Evolutionary conservation across 2,329 filamentous ascomycete species (phyloP), one percentile per base, ranked within the genome.

Genomic region (Fusarium nelsonii): DNA sequence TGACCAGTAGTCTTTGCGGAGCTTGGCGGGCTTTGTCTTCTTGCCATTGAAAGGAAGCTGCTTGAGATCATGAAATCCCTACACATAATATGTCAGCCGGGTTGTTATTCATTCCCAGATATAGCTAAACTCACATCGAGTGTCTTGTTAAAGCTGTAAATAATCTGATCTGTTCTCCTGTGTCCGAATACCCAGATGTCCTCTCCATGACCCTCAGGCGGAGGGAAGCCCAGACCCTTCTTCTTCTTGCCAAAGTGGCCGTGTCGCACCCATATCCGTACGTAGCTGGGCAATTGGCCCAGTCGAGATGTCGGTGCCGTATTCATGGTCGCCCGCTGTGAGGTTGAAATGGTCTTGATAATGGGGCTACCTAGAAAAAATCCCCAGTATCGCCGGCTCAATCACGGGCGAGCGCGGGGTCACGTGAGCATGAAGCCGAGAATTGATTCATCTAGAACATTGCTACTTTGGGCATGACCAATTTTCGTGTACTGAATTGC

Each of bases 1-100:
- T 34, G 81, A 80, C 89, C 90, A 91, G 79, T 88, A 87, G 80
- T 92, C 90, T 78, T 88, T 90, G 61, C 90, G 88, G 39, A 91
- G 80, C 73, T 87, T 87, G 55, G 84, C 77, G 3, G 88, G 88
- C 69, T 87, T 85, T 46, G 87, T 84, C 79, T 92, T 91, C 77
- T 91, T 91, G 78, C 89, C 89, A 68, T 88, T 88, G 81, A 86
- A 91, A 48, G 87, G 85, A 63, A 91, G 78, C 74, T 90, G 87
- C 72, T 84, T 82, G 68, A 89, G 78, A 46, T 82, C 81, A 62
- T 82, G 81, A 70, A 81, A 72, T 23, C 75, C 78, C 81, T 82
- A 14, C 12, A 34, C 12, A 37, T 18, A 26, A 33, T 28, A 11
- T 23, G 39, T 69, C 37, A 53, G 40, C 20, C 39, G 16, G 36